A percentile compares a stretch with the other conserved stretches of the same genome.
phyloP scores from a whole-genome alignment of 257 asterid genomes.

The Osmanthus fragrans region DNA sequence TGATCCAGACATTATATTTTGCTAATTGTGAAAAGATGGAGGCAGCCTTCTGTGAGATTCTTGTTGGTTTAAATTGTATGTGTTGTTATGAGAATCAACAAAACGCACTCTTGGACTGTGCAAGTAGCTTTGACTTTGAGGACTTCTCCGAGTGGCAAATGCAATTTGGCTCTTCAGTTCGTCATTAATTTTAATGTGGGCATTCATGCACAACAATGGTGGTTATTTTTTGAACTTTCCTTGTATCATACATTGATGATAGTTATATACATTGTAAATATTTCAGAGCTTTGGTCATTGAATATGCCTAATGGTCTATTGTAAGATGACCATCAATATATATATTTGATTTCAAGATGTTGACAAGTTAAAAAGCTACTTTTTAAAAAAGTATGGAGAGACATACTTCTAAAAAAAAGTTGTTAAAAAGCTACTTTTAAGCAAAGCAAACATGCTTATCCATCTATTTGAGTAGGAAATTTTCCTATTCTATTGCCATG shows the following conservation, averaged over 20 bases:
- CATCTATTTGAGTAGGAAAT: not conserved
- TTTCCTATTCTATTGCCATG: not conserved
- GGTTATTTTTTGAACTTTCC: slow-evolving; percentile 5
- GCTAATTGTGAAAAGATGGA: slow-evolving; percentile 77
- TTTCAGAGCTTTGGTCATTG: slow-evolving; percentile 20
- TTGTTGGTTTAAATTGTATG: slow-evolving; percentile 77
- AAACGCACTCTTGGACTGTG: slow-evolving; percentile 82
- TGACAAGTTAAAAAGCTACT: not conserved
- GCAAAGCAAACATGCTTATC: not conserved
- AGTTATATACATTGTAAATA: slow-evolving; percentile 38
- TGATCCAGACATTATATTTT: slow-evolving; percentile 82
- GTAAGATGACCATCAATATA: slow-evolving; percentile 11
- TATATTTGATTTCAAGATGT: not conserved
- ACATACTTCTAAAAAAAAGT: not conserved
- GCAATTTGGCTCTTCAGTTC: slow-evolving; percentile 48
- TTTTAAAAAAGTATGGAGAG: not conserved
- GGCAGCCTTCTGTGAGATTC: slow-evolving; percentile 70
- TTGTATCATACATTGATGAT: slow-evolving; percentile 26
- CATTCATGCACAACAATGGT: not conserved
- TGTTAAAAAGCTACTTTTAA: not conserved
- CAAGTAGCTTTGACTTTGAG: slow-evolving; percentile 82
- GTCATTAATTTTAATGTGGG: slow-evolving; percentile 28
- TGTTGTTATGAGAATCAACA: slow-evolving; percentile 92
- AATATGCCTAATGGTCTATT: slow-evolving; percentile 13
- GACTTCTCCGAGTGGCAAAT: slow-evolving; percentile 78